Base-by-base conservation (phyloP, 2,329 filamentous ascomycete genomes). In the Fusarium illudens region DNA sequence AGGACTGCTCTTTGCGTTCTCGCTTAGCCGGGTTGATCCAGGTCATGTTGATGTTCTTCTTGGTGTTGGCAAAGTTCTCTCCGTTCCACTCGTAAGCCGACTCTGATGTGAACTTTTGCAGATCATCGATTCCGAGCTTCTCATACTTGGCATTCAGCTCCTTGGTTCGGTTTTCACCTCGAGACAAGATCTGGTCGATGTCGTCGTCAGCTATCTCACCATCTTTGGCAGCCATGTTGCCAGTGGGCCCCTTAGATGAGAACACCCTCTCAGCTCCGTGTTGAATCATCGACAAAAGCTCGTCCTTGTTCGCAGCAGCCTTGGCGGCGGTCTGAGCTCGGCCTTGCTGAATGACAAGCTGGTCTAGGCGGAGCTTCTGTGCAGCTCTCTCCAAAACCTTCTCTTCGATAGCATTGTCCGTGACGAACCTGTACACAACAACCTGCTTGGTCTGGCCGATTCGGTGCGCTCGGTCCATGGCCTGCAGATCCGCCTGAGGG, bases 1-100 rank as follows among this genome's bases (percentile, higher is more conserved):
- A 99, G 6, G 93, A 94, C 77, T 97, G 94, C 76, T 98, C 95
- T 79, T 98, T 99, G 75, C 96, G 92, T 82, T 99, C 96, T 79
- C 96, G 94, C 84, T 99, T 99, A 15, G 95, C 90, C 3, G 96
- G 96, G 74, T 99, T 97, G 82, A 99, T 99, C 96, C 96, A 99
- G 75, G 85, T 94, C 69, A 97, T 87, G 50, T 93, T 93, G 67
- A 97, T 93, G 51, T 97, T 93, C 79, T 96, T 97, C 82, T 96
- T 96, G 76, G 90, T 88, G 61, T 92, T 92, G 55, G 94, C 92
- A 78, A 99, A 99, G 74, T 95, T 95, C 80, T 98, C 91, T 48
- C 96, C 96, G 68, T 99, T 99, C 96, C 96, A 99, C 77, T 98
- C 96, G 75, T 99, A 99, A 0, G 96, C 94, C 57, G 93, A 97